Evolutionary conservation across 1,284 basidiomycete species (phyloP).

Genomic region (Veloporphyrellus conicus): DNA sequence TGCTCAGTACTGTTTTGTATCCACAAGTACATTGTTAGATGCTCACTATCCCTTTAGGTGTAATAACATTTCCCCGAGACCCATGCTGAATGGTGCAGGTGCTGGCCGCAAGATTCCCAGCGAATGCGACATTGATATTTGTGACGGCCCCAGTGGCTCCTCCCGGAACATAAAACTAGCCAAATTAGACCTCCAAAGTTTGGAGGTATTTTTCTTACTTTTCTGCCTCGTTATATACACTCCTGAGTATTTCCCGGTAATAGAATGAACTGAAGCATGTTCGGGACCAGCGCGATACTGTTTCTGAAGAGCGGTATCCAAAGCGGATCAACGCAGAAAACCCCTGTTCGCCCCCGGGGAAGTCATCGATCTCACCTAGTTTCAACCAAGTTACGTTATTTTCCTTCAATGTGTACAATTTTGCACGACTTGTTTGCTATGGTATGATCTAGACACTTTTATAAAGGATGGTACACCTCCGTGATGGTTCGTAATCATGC

Average conservation of each 20-base stretch:
- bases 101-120: background rate
- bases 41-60: constrained; percentile 7
- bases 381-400: background rate
- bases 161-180: constrained; percentile 10
- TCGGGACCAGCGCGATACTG: background rate
- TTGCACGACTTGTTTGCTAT: too few relatives aligned
- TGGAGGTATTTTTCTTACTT: constrained; percentile 10
- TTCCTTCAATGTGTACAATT: background rate
- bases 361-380: constrained; percentile 18
- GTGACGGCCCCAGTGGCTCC: background rate
- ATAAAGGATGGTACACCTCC: too few relatives aligned
- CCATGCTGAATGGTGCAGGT: background rate
- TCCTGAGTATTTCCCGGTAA: background rate
- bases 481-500: background rate
- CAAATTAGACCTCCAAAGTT: background rate
- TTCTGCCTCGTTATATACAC: background rate
- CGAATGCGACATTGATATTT: background rate
- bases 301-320: constrained; percentile 6
- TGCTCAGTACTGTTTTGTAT: constrained; percentile 9
- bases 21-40: background rate
- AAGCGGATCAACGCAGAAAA: constrained; percentile 17
- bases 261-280: constrained; percentile 16
- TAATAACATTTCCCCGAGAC: constrained; percentile 17
- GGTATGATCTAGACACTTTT: too few relatives aligned
- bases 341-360: constrained; percentile 1